phyloP scores from a whole-genome alignment of 2,329 filamentous ascomycete genomes.

The Aspergillus awamori region DNA sequence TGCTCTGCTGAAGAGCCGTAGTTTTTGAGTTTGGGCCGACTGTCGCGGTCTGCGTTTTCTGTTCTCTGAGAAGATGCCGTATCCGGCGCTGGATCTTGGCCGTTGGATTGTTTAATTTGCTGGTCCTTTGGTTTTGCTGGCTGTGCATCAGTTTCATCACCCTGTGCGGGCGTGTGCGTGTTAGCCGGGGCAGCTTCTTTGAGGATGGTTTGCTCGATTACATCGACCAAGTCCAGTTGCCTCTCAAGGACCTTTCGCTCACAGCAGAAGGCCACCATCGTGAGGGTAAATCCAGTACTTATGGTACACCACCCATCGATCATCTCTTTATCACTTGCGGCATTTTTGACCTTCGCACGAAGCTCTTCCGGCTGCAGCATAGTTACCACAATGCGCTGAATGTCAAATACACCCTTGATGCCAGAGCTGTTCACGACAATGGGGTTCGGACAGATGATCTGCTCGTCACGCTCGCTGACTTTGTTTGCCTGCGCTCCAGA shows the following conservation, averaged over 20 bases:
- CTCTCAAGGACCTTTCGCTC: constrained; percentile 9
- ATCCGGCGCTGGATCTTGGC: not conserved
- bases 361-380: constrained; percentile 19
- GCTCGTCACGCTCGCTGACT: not conserved
- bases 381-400: constrained; percentile 20
- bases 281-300: constrained; percentile 17
- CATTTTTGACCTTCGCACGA: constrained; percentile 14
- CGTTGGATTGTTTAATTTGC: not conserved
- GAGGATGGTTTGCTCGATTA: constrained; percentile 6
- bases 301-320: constrained; percentile 24
- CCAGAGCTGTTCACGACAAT: constrained; percentile 20
- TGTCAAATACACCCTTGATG: constrained; percentile 22
- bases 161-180: not conserved
- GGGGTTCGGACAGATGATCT: constrained; percentile 20
- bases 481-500: not conserved
- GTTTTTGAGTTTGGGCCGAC: not conserved
- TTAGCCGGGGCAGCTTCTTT: no score
- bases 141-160: not conserved
- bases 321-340: constrained; percentile 13
- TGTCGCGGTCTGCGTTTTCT: not conserved
- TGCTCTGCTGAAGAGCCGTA: constrained; percentile 2
- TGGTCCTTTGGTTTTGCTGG: not conserved
- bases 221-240: constrained; percentile 16
- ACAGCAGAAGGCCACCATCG: constrained; percentile 14
- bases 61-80: not conserved